Percentiles rank a stretch among this genome's conserved stretches.
These are phyloP conservation scores for Symbiotaphrina buchneri DNA, from an alignment of 495 filamentous ascomycete species.

Conservation along the genomic window DNA sequence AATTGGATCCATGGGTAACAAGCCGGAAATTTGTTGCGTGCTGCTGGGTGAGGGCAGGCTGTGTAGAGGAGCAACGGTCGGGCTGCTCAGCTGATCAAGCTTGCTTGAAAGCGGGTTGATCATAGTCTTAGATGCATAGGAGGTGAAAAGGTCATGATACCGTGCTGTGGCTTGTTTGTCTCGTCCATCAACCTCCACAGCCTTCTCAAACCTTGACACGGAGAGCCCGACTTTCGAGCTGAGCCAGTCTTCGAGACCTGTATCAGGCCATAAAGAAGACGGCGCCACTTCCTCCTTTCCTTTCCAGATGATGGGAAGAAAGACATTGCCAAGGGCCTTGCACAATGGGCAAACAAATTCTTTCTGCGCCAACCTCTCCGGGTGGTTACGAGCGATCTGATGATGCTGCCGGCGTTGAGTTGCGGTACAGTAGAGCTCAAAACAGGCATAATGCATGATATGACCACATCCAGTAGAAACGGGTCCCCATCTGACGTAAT, in stretches of 20 bases:
- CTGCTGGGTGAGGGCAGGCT: conserved; percentile 6
- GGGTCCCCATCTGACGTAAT: conserved; percentile 44
- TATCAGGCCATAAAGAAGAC: conserved; percentile 32
- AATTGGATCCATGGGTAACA: no score
- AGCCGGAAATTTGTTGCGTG: no score
- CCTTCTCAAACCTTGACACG: conserved; percentile 19
- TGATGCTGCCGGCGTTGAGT: conserved; percentile 63
- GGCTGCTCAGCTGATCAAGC: conserved; percentile 22
- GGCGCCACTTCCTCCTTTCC: conserved; percentile 67
- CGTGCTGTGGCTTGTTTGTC: conserved; percentile 10
- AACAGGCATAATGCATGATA: conserved; percentile 96
- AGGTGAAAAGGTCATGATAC: conserved; percentile 35
- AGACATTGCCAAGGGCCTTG: conserved; percentile 89
- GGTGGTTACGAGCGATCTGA: conserved; percentile 84
- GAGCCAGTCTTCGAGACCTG: conserved; percentile 43
- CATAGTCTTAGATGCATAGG: conserved; percentile 37
- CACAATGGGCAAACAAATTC: conserved; percentile 97
- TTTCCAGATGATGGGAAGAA: conserved; percentile 91
- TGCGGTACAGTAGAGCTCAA: conserved; percentile 70
- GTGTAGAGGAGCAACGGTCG: conserved; percentile 9
- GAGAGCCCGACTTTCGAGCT: conserved; percentile 16
- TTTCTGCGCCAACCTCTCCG: conserved; percentile 47
- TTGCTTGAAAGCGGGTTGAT: conserved; percentile 35
- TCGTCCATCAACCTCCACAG: conserved; percentile 18
- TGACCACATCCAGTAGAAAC: conserved; percentile 87